These are phyloP conservation scores for Trametes cubensis DNA, from an alignment of 768 basidiomycete species.

Conservation along the genomic window DNA sequence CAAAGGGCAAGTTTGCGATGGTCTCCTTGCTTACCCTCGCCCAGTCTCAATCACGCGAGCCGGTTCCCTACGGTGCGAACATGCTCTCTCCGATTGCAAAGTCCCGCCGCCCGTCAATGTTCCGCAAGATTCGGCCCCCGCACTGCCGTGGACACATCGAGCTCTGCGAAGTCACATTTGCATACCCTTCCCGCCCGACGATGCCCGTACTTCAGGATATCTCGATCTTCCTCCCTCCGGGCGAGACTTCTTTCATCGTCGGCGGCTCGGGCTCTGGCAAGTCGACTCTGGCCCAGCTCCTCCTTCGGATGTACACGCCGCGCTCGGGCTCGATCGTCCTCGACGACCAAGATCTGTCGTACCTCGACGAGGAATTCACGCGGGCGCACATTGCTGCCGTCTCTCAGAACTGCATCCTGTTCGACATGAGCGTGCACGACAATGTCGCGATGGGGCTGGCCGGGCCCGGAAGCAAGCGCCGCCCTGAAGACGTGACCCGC, in stretches of 20 bases:
- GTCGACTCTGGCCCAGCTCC: conserved; percentile 65
- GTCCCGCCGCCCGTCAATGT: conserved; percentile 26
- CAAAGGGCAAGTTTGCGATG: conserved; percentile 85
- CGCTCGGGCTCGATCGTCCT: conserved; percentile 67
- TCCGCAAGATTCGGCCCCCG: conserved; percentile 68
- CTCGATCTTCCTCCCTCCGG: conserved; percentile 67
- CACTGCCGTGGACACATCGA: conserved; percentile 73
- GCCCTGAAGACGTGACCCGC: conserved; percentile 55
- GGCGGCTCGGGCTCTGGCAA: conserved; percentile 81
- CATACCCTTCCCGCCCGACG: conserved; percentile 73
- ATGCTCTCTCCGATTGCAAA: conserved; percentile 23
- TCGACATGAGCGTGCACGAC: conserved; percentile 79
- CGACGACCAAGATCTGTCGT: conserved; percentile 80
- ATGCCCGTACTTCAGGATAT: conserved; percentile 60
- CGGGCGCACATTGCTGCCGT: conserved; percentile 73
- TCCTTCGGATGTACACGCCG: conserved; percentile 75
- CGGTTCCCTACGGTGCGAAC: conserved; percentile 26
- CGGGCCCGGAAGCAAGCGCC: conserved; percentile 42
- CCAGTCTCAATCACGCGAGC: conserved; percentile 36
- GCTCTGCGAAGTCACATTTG: conserved; percentile 62
- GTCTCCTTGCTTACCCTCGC: conserved; percentile 65
- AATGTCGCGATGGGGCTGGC: conserved; percentile 83
- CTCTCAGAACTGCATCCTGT: conserved; percentile 77
- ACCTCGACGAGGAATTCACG: conserved; percentile 74
- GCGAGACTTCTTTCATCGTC: conserved; percentile 79